phyloP scores from a whole-genome alignment of 129 eudicot species.

The Tagetes patula region DNA sequence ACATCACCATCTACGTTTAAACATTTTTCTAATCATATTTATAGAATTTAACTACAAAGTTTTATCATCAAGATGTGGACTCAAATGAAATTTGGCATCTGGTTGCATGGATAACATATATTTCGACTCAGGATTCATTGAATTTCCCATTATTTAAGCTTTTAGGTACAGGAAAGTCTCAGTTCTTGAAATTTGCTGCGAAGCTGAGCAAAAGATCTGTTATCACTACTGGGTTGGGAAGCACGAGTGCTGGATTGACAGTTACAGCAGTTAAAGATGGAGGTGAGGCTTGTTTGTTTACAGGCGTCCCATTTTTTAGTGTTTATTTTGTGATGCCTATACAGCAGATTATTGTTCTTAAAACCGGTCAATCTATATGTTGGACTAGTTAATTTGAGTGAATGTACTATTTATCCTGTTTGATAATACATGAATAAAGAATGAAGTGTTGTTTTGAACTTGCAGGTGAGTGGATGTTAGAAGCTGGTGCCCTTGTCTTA shows the following conservation, averaged over 20 bases:
- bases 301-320: not conserved
- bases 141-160: constrained; percentile 15
- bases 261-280: constrained; percentile 97
- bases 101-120: constrained; percentile 2
- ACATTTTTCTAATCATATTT: constrained; percentile 2
- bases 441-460: constrained; percentile 17
- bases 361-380: not conserved
- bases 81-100: constrained; percentile 1
- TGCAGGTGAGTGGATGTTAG: constrained; percentile 96
- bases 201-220: constrained; percentile 95
- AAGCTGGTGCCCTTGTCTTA: constrained; percentile 98
- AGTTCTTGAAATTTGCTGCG: constrained; percentile 94
- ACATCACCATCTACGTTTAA: not conserved
- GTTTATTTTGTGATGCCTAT: not conserved
- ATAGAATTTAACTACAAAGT: not conserved
- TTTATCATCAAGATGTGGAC: not conserved
- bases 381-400: not conserved
- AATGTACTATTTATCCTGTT: not conserved
- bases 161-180: constrained; percentile 95
- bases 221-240: constrained; percentile 94
- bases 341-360: not conserved
- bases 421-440: not conserved
- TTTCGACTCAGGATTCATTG: not conserved
- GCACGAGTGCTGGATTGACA: constrained; percentile 98
- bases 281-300: constrained; percentile 44